These are phyloP conservation scores for Vigna angularis DNA, from an alignment of 306 rosid species.

Conservation along the genomic window DNA sequence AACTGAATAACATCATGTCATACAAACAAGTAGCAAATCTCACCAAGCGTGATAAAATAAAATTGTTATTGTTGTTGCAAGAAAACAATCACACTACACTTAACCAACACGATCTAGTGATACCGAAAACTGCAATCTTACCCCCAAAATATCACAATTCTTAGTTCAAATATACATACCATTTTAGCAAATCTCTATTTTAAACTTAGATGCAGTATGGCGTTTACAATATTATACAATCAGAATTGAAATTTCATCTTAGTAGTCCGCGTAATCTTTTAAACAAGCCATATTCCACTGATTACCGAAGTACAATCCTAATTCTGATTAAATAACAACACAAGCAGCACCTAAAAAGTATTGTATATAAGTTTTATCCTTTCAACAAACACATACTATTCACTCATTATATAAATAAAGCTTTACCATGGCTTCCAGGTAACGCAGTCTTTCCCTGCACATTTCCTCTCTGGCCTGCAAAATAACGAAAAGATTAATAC, in stretches of 20 bases:
- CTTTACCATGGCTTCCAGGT: slow-evolving; percentile 85
- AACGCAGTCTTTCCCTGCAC: slow-evolving; percentile 87
- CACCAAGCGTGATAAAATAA: neutral
- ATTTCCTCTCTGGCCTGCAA: slow-evolving; percentile 98
- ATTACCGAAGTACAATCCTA: neutral
- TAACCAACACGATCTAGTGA: neutral
- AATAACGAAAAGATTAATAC: slow-evolving; percentile 30
- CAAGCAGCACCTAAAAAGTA: too few relatives aligned
- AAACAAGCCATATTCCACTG: neutral
- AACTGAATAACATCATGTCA: neutral
- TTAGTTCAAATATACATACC: neutral
- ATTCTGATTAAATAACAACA: neutral
- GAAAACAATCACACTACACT: too few relatives aligned
- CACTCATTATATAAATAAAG: neutral
- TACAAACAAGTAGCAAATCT: neutral
- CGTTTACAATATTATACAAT: neutral
- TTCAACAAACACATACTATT: neutral
- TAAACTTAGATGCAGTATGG: neutral
- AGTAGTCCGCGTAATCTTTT: too few relatives aligned
- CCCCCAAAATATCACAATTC: neutral
- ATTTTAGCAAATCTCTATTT: neutral
- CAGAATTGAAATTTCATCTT: neutral
- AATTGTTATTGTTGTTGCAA: too few relatives aligned
- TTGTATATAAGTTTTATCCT: neutral
- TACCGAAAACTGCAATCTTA: slow-evolving; percentile 1